phyloP scores from a whole-genome alignment of 2,329 filamentous ascomycete species.

The Clarireedia homoeocarpa region DNA sequence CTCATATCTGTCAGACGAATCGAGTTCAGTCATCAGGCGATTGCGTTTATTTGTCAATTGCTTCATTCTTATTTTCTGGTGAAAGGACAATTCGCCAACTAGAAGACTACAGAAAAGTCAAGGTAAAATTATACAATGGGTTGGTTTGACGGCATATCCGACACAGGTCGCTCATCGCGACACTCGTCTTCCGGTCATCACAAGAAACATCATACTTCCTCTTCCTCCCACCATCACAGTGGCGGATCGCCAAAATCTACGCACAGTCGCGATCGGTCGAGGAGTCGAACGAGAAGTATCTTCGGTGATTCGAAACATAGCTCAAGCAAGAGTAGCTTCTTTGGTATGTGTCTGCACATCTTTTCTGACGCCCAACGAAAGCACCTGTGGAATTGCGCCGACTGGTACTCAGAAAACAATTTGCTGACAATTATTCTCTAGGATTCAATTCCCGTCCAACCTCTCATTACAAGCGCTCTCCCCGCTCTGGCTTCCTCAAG shows the following conservation, averaged over 20 bases:
- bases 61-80: not conserved
- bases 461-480: slow-evolving; percentile 71
- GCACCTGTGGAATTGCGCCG: not conserved
- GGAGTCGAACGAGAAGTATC: slow-evolving; percentile 33
- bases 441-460: slow-evolving; percentile 3
- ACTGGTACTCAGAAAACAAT: not conserved
- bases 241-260: slow-evolving; percentile 6
- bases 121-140: slow-evolving; percentile 30
- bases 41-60: not conserved
- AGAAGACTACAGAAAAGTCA: not conserved
- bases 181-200: slow-evolving; percentile 24
- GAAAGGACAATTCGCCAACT: not conserved
- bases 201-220: slow-evolving; percentile 17
- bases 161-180: slow-evolving; percentile 24
- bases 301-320: slow-evolving; percentile 36
- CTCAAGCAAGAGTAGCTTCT: slow-evolving; percentile 37
- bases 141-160: slow-evolving; percentile 37
- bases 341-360: slow-evolving; percentile 5
- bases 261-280: slow-evolving; percentile 10
- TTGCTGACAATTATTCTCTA: not conserved
- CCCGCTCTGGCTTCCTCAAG: slow-evolving; percentile 70
- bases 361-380: not conserved
- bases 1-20: not conserved
- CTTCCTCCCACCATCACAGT: slow-evolving; percentile 7
- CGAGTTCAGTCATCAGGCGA: not conserved